These are phyloP conservation scores for Silene noctiflora DNA, from an alignment of 179 eudicot genomes.

Conservation along the genomic window DNA sequence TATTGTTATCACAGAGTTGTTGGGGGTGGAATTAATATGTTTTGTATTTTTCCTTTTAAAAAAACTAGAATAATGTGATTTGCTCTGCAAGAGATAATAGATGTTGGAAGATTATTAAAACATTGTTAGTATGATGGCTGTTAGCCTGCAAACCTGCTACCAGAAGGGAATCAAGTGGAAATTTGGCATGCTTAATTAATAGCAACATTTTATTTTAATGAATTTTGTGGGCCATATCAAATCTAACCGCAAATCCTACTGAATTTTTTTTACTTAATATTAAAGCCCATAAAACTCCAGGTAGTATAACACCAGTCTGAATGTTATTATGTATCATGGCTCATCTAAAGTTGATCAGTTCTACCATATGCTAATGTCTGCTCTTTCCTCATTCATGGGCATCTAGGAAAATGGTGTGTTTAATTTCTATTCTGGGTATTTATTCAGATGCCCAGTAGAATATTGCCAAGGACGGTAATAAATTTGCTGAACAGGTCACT, in stretches of 20 bases:
- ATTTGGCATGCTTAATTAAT: conserved; percentile 27
- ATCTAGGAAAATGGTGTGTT: neutral
- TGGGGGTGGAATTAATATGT: conserved; percentile 25
- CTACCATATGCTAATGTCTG: neutral
- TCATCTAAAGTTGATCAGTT: conserved; percentile 11
- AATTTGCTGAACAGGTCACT: neutral
- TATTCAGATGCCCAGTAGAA: neutral
- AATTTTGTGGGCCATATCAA: conserved; percentile 24
- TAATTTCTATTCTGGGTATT: neutral
- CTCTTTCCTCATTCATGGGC: conserved; percentile 12
- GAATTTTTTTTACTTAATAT: neutral
- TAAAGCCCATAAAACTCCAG: neutral
- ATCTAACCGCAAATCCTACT: conserved; percentile 24
- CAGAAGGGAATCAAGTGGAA: conserved; percentile 37
- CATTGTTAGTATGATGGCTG: conserved; percentile 30
- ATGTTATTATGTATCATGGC: conserved; percentile 10
- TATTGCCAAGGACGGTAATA: too few species aligned
- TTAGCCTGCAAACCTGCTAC: conserved; percentile 39
- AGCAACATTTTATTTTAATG: neutral
- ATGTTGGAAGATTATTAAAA: neutral
- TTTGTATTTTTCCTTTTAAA: neutral
- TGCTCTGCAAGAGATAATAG: conserved; percentile 13
- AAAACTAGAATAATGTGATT: neutral
- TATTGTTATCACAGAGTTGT: conserved; percentile 24
- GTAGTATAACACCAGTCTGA: neutral